Evolutionary conservation across 768 basidiomycete species (phyloP).

Genomic region (Mycena galopus): DNA sequence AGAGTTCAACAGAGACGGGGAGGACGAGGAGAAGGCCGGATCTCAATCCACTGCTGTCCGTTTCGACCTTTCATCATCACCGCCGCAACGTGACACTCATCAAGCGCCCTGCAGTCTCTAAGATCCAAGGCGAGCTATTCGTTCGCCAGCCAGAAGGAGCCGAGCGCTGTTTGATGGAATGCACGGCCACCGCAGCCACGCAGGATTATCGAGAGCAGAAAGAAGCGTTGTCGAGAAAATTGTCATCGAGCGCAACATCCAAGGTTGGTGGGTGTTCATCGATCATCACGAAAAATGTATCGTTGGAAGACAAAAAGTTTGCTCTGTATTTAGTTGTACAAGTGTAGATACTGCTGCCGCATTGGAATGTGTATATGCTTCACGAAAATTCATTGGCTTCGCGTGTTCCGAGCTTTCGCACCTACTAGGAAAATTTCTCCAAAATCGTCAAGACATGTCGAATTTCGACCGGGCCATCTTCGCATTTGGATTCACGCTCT

Average conservation of each 20-base stretch:
- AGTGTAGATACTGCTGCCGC: not conserved
- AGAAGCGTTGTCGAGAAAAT: not conserved
- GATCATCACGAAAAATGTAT: constrained; percentile 25
- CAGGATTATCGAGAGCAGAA: not conserved
- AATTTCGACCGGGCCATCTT: too few relatives aligned
- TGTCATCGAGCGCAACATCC: constrained; percentile 16
- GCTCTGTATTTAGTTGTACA: constrained; percentile 29
- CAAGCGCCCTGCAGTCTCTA: constrained; percentile 33
- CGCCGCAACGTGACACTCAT: constrained; percentile 29
- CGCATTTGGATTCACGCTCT: too few relatives aligned
- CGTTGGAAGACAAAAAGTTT: constrained; percentile 22
- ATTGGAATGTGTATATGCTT: constrained; percentile 1
- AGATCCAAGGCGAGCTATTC: constrained; percentile 33
- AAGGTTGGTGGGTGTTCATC: constrained; percentile 25
- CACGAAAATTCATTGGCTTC: too few relatives aligned
- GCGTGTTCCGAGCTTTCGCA: too few relatives aligned
- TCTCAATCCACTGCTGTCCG: constrained; percentile 35
- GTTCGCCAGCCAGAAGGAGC: not conserved
- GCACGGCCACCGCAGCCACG: not conserved
- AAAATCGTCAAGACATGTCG: too few relatives aligned
- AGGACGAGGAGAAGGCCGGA: constrained; percentile 42
- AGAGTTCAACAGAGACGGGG: constrained; percentile 59
- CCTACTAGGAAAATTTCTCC: too few relatives aligned
- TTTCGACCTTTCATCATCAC: constrained; percentile 35
- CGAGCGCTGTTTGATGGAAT: constrained; percentile 24